Evolutionary conservation across 73 alveolate genomes (phyloP).

Genomic region (Blepharisma stoltei): DNA sequence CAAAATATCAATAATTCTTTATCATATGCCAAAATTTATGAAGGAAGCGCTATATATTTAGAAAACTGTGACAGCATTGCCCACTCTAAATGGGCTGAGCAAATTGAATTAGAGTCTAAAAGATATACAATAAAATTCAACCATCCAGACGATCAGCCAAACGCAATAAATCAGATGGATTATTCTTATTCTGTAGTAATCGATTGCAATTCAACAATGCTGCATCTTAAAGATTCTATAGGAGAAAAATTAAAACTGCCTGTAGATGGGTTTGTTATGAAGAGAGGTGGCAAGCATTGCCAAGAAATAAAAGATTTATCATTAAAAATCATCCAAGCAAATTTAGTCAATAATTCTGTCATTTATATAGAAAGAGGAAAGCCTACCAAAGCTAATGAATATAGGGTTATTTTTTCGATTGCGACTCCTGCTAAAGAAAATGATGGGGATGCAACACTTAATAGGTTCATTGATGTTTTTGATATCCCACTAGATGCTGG

Average conservation of each 20-base stretch:
- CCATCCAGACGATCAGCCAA: slow-evolving; percentile 13
- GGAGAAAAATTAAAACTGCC: slow-evolving; percentile 7
- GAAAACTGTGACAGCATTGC: not conserved
- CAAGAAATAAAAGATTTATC: slow-evolving; percentile 9
- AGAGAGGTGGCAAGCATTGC: slow-evolving; percentile 17
- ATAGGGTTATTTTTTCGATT: not conserved
- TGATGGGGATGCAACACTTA: not conserved
- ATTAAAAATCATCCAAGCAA: not conserved
- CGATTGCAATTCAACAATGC: not conserved
- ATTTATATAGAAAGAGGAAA: slow-evolving; percentile 21
- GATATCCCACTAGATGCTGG: slow-evolving; percentile 6
- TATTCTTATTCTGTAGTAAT: slow-evolving; percentile 27
- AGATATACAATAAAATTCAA: slow-evolving; percentile 46
- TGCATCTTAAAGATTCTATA: not conserved
- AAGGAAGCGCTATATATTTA: slow-evolving; percentile 20
- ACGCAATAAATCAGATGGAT: not conserved
- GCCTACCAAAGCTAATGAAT: not conserved
- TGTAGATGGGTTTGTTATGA: slow-evolving; percentile 1
- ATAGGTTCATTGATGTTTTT: slow-evolving; percentile 8
- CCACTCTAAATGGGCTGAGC: slow-evolving; percentile 41
- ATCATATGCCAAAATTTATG: slow-evolving; percentile 19
- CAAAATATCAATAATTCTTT: not conserved
- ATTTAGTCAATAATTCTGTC: not conserved
- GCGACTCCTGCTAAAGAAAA: not conserved
- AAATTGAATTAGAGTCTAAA: slow-evolving; percentile 43